phyloP scores from a whole-genome alignment of 495 filamentous ascomycete genomes.

The Xylaria scruposa region DNA sequence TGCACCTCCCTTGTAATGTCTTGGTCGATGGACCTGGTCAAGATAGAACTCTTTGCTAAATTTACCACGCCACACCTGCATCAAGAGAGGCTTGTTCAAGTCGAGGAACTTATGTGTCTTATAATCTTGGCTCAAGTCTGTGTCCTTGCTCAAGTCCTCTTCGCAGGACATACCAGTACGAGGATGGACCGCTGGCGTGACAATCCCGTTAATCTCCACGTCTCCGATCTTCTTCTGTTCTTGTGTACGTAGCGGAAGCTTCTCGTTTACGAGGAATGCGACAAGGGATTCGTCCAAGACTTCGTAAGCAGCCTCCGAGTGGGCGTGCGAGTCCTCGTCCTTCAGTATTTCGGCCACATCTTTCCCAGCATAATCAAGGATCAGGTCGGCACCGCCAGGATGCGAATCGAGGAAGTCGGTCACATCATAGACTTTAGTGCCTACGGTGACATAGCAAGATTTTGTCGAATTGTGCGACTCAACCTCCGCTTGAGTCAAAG shows the following conservation, averaged over 20 bases:
- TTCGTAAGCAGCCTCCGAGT: slow-evolving; percentile 91
- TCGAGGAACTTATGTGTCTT: slow-evolving; percentile 92
- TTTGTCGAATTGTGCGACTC: slow-evolving; percentile 77
- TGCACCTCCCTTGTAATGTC: slow-evolving; percentile 90
- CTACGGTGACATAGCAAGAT: slow-evolving; percentile 93
- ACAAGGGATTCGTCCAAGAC: slow-evolving; percentile 80
- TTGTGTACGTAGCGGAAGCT: slow-evolving; percentile 44
- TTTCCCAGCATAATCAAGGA: slow-evolving; percentile 89
- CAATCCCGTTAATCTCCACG: slow-evolving; percentile 45
- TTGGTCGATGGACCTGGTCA: slow-evolving; percentile 91
- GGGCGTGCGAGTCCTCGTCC: slow-evolving; percentile 81
- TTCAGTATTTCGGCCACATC: slow-evolving; percentile 84
- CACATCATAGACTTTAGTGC: slow-evolving; percentile 91
- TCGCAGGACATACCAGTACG: slow-evolving; percentile 83
- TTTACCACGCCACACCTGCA: slow-evolving; percentile 86
- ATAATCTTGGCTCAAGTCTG: slow-evolving; percentile 76
- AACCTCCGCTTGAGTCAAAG: slow-evolving; percentile 78
- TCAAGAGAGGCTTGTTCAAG: slow-evolving; percentile 80
- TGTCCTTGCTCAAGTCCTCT: slow-evolving; percentile 86
- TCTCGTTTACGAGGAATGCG: slow-evolving; percentile 70
- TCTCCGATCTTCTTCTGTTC: slow-evolving; percentile 32
- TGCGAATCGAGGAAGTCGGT: slow-evolving; percentile 87
- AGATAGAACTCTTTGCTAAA: slow-evolving; percentile 96
- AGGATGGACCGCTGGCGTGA: slow-evolving; percentile 58
- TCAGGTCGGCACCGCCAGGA: slow-evolving; percentile 86